Evolutionary conservation across 805 yeast species (phyloP), one percentile per base, ranked within the genome.

Genomic region (Soucietia sequanensis): DNA sequence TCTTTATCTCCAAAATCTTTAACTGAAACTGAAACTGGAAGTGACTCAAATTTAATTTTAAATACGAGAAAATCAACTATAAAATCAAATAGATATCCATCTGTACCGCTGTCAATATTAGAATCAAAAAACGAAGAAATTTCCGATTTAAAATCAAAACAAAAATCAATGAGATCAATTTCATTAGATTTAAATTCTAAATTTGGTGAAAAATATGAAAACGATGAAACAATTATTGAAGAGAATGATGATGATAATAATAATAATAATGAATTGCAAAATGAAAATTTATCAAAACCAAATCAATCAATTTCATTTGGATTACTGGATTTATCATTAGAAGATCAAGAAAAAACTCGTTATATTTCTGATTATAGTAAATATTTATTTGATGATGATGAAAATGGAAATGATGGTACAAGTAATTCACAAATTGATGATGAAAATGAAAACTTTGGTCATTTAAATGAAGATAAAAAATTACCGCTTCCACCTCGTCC

Each of bases 81-180:
- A 22, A 58, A 51, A 40, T 54, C 65, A 3, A 63, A 50, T 34
- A 50, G 71, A 28, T 61, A 52, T 27, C 56, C 67, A 6, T 64
- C 69, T 20, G 62, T 62, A 8, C 71, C 72, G 3, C 49, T 50
- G 39, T 33, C 42, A 17, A 26, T 29, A n/a, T 23, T 23, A 33
- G 25, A 36, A 31, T 15, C 14, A 23, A 4, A 9, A 21, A 9
- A 6, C 12, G 32, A 26, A 14, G 17, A 27, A 15, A n/a, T n/a
- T n/a, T 14, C 24, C 17, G 34, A 21, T 4, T 13, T 31, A 13
- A 29, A 18, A 22, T 34, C 38, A 19, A 35, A 31, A 18, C 17
- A 13, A n/a, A 30, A 16, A 14, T 23, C 32, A 14, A 15, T 27
- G 15, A 17, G 60, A 41, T 35, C 44, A 10, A 23, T 45, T 1